Evolutionary conservation across 805 yeast genomes (phyloP), one percentile per base, ranked within the genome.

Genomic region (Jamesozyma spencerorum): DNA sequence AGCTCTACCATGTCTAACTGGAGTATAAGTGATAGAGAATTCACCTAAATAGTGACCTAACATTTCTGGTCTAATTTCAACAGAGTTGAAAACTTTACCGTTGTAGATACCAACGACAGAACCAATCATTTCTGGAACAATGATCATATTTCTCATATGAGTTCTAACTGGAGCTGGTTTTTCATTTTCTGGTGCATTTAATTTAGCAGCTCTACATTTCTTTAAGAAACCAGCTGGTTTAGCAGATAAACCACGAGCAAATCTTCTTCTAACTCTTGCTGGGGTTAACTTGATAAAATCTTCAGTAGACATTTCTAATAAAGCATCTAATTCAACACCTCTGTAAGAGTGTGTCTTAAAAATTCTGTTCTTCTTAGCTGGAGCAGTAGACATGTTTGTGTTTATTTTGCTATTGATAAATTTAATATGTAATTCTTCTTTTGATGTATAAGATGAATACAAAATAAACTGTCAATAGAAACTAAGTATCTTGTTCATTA

Each of bases 31-130:
- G 75, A 92, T 92, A 66, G 98, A 90, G 86, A 92, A 92, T 79
- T 92, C 99, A 77, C 97, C 99, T 65, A 92, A 85, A 94, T 92
- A 92, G 84, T 90, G 96, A 70, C 98, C 97, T 69, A 90, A 88
- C 98, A 92, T 92, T 79, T 92, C 99, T 66, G 98, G 96, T 73
- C 77, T 87, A 75, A 92, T 76, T 74, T 92, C 99, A 71, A 92
- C 96, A 64, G 81, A 84, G 94, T 90, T 90, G 94, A 92, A 92
- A 62, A 77, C 85, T 79, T 92, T 92, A 77, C 99, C 99, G 81
- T 92, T 92, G 95, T 92, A 92, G 63, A 92, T 84, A 76, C 97
- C 97, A 62, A 92, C 81, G 58, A 90, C 94, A 50, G 97, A 86
- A 70, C 98, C 98, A 64, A 92, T 87, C 98, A 92, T 92, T 81